Evolutionary conservation across 306 rosid genomes (phyloP), one percentile per base, ranked within the genome.

Genomic region (Mimosa bimucronata): DNA sequence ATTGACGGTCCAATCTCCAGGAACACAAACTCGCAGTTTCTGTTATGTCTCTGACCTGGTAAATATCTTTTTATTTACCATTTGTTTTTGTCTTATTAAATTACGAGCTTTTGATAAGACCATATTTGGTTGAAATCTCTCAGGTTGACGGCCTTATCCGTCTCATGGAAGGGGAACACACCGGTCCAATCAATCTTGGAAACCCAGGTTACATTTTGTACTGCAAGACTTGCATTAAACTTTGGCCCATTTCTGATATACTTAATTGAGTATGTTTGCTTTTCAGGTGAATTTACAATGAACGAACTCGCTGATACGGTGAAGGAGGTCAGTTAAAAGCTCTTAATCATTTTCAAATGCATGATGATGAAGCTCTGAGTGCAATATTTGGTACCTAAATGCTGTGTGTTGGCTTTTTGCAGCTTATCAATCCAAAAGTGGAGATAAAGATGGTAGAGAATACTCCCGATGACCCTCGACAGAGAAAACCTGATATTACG

Each of bases 281-380:
- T 75, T 87, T 76, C 87, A 93, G 98, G 98, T 84, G 98, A 95
- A 90, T 95, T 95, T 81, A 95, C 98, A 77, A 89, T 95, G 97
- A 82, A 87, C 3, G 98, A 95, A 85, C 97, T 95, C 53, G 98
- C 98, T 5, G 92, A 95, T 87, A 92, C 91, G 0, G 97, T 95
- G 77, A 95, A 95, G 88, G 98, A 95, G 98, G 98, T 91, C 2
- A 82, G 87, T 80, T 31, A 64, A 50, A 83, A 41, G 58, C 77
- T 44, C 46, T 21, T 72, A 37, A 23, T 74, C 61, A 71, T 34
- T 78, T 55, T n/a, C 65, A 30, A 52, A 60, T 68, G 34, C 12
- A 53, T 53, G 41, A 12, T 29, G 41, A 18, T 18, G 9, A 34
- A 81, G 23, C 77, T 66, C 2, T 44, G 15, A n/a, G 38, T 44